A percentile compares a stretch with the other conserved stretches of the same genome.
Conservation (phyloP, 306 rosid genomes). For the Fragaria ananassa region DNA sequence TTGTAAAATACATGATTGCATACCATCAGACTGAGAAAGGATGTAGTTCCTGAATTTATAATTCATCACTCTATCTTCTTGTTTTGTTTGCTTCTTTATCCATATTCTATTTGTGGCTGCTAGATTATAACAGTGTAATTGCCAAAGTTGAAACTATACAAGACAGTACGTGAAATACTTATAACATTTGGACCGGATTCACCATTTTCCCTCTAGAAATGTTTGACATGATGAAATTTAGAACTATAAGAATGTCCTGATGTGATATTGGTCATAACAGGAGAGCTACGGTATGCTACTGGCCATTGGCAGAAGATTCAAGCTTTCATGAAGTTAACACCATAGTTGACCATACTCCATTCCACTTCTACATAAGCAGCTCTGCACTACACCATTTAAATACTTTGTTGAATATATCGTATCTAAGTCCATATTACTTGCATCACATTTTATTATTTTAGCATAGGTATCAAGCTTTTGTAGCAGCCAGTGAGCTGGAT, state of each 20-base stretch:
- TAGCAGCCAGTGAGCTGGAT: background rate
- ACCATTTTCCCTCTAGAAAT: background rate
- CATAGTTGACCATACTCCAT: background rate
- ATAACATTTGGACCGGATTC: background rate
- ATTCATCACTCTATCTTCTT: background rate
- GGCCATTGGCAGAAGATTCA: background rate
- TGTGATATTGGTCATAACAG: background rate
- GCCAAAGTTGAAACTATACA: background rate
- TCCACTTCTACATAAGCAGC: background rate
- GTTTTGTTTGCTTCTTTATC: background rate
- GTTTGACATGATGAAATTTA: background rate
- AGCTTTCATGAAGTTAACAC: background rate
- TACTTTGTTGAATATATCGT: background rate
- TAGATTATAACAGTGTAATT: background rate
- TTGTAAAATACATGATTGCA: slow-evolving; percentile 20
- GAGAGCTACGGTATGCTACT: background rate
- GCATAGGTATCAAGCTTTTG: too few species aligned
- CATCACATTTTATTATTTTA: background rate
- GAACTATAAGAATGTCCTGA: background rate
- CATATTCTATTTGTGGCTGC: background rate
- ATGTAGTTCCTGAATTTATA: background rate
- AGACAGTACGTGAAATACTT: background rate
- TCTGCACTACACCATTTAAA: background rate
- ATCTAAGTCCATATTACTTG: background rate
- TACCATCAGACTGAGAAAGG: background rate